Percentiles rank a stretch among this genome's conserved stretches.
Conservation (phyloP, 352 stramenopile genomes). For the Phytophthora cactorum region DNA sequence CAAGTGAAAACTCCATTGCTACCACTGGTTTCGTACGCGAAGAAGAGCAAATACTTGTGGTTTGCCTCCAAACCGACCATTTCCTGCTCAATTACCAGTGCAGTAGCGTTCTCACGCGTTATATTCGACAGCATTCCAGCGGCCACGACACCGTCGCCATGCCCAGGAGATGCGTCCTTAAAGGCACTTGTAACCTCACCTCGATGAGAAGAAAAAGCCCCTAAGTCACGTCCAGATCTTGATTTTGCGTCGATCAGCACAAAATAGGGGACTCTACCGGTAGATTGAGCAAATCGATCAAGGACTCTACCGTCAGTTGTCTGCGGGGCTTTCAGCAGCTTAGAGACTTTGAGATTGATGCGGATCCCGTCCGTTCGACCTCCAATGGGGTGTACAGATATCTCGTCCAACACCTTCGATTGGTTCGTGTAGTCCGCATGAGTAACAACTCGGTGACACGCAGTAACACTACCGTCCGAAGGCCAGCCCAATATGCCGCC, state of each 20-base stretch:
- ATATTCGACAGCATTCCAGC: conserved; percentile 51
- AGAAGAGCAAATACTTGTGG: conserved; percentile 69
- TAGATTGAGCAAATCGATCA: conserved; percentile 28
- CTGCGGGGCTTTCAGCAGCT: conserved; percentile 43
- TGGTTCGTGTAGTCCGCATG: conserved; percentile 86
- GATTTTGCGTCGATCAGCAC: conserved; percentile 62
- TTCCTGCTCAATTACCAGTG: conserved; percentile 46
- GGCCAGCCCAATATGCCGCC: conserved; percentile 70
- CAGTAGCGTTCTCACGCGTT: conserved; percentile 52
- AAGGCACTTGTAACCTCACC: conserved; percentile 34
- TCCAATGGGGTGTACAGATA: conserved; percentile 44
- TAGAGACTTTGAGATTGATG: conserved; percentile 62
- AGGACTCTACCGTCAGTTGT: conserved; percentile 1
- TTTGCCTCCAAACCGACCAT: conserved; percentile 53
- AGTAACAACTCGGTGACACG: conserved; percentile 61
- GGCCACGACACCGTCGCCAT: conserved; percentile 44
- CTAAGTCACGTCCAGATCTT: conserved; percentile 27
- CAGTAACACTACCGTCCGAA: conserved; percentile 19
- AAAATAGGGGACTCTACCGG: conserved; percentile 66
- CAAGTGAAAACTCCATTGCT: conserved; percentile 75
- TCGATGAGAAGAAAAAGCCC: conserved; percentile 18
- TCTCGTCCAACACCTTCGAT: conserved; percentile 63
- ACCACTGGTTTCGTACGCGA: conserved; percentile 71
- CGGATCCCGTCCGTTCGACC: conserved; percentile 53
- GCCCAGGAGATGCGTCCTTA: conserved; percentile 24